These are phyloP conservation scores for Fusarium siculi DNA, from an alignment of 2,329 filamentous ascomycete species.

Conservation along the genomic window DNA sequence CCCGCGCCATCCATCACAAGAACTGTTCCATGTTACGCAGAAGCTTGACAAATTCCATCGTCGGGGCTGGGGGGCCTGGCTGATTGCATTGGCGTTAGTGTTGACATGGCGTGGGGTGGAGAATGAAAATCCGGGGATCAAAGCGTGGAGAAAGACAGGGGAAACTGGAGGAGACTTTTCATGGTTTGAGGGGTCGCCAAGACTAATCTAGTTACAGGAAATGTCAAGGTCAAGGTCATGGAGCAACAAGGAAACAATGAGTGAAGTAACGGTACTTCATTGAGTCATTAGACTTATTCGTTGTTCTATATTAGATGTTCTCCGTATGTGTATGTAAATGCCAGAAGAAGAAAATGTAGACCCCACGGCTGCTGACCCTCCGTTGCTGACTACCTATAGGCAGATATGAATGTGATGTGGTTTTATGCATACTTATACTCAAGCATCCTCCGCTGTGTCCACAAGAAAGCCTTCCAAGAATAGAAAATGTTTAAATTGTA, in stretches of 20 bases:
- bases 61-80: neutral
- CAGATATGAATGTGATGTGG: conserved; percentile 6
- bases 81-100: neutral
- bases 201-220: conserved; percentile 2
- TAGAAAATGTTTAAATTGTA: conserved; percentile 13
- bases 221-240: neutral
- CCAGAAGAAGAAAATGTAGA: neutral
- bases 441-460: conserved; percentile 14
- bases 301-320: conserved; percentile 24
- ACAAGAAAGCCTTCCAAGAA: neutral
- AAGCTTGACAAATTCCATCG: conserved; percentile 20
- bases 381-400: conserved; percentile 1
- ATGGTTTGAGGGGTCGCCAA: conserved; percentile 5
- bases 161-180: conserved; percentile 11
- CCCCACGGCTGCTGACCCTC: neutral
- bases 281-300: conserved; percentile 17
- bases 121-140: conserved; percentile 35
- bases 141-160: conserved; percentile 20
- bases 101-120: conserved; percentile 17
- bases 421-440: conserved; percentile 31
- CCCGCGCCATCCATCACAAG: neutral
- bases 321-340: neutral
- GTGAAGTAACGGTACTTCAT: conserved; percentile 2
- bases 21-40: conserved; percentile 17
- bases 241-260: neutral